Conservation (phyloP, 2,329 filamentous ascomycete species). For the Aureobasidium sp. region DNA sequence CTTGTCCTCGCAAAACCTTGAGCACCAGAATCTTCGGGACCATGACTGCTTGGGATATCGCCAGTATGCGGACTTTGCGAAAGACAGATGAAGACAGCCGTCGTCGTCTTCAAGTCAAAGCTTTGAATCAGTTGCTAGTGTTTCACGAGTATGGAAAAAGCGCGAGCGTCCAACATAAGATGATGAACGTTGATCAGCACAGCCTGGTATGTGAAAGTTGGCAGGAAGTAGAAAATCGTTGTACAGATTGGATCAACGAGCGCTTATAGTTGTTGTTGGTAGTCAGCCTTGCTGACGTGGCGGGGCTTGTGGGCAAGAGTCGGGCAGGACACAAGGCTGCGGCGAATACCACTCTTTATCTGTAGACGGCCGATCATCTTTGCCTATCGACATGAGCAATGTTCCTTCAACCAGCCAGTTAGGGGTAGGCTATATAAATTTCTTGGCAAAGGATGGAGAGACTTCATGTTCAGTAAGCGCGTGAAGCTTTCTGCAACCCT, state of each 20-base stretch:
- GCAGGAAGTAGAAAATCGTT: too few species aligned
- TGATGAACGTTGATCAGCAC: not conserved
- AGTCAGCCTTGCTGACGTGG: slow-evolving; percentile 5
- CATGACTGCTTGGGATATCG: not conserved
- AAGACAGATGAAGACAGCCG: not conserved
- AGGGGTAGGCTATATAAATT: not conserved
- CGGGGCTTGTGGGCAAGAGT: not conserved
- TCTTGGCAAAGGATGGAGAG: not conserved
- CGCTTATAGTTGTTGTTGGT: not conserved
- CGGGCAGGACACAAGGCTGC: not conserved
- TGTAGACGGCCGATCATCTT: not conserved
- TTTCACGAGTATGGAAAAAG: not conserved
- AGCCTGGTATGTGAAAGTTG: not conserved
- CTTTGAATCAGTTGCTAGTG: not conserved
- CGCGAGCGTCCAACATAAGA: not conserved
- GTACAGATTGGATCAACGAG: not conserved
- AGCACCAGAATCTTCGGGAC: not conserved
- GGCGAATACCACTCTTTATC: not conserved
- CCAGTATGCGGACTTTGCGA: not conserved
- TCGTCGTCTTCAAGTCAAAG: too few species aligned
- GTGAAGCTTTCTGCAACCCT: not conserved
- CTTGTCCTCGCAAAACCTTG: not conserved
- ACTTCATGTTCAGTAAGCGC: not conserved
- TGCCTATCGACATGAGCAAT: not conserved
- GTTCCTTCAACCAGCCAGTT: not conserved